These are phyloP conservation scores for Pachysandra terminalis DNA, from an alignment of 164 flowering plant species.

Conservation along the genomic window DNA sequence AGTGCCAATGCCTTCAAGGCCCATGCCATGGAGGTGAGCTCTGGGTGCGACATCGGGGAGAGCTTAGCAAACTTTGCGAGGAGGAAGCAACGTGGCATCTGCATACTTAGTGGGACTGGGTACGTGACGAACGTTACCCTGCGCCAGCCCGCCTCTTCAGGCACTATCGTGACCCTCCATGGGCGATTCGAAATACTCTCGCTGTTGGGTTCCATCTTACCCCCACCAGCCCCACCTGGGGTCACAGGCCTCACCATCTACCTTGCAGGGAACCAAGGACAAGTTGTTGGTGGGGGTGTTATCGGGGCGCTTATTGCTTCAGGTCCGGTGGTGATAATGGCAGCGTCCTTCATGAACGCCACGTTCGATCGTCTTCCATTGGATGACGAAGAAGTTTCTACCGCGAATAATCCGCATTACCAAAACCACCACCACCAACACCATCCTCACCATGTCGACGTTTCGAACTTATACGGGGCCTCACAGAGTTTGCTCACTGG, in stretches of 20 bases:
- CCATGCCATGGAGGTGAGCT: slow-evolving; percentile 81
- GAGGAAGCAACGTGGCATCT: slow-evolving; percentile 64
- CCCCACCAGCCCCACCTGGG: slow-evolving; percentile 80
- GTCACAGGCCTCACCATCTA: slow-evolving; percentile 71
- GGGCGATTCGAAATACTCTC: slow-evolving; percentile 88
- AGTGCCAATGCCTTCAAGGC: slow-evolving; percentile 75
- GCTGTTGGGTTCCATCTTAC: slow-evolving; percentile 68
- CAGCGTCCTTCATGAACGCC: slow-evolving; percentile 81
- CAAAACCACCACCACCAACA: slow-evolving; percentile 31
- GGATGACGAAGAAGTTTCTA: slow-evolving; percentile 45
- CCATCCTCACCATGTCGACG: slow-evolving; percentile 36
- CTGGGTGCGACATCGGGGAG: slow-evolving; percentile 76
- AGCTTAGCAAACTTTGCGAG: slow-evolving; percentile 61
- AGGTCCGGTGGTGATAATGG: slow-evolving; percentile 89
- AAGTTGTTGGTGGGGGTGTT: slow-evolving; percentile 75
- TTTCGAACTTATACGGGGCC: slow-evolving; percentile 45
- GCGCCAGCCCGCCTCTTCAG: slow-evolving; percentile 61
- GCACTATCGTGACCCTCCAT: slow-evolving; percentile 71
- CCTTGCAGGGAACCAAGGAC: slow-evolving; percentile 81
- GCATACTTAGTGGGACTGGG: slow-evolving; percentile 67
- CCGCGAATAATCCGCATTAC: slow-evolving; percentile 42
- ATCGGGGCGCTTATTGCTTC: slow-evolving; percentile 87
- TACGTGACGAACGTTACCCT: slow-evolving; percentile 76
- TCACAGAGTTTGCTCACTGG: slow-evolving; percentile 56
- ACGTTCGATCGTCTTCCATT: slow-evolving; percentile 76